phyloP scores from a whole-genome alignment of 2,329 filamentous ascomycete species.

The Colletotrichum sp. region DNA sequence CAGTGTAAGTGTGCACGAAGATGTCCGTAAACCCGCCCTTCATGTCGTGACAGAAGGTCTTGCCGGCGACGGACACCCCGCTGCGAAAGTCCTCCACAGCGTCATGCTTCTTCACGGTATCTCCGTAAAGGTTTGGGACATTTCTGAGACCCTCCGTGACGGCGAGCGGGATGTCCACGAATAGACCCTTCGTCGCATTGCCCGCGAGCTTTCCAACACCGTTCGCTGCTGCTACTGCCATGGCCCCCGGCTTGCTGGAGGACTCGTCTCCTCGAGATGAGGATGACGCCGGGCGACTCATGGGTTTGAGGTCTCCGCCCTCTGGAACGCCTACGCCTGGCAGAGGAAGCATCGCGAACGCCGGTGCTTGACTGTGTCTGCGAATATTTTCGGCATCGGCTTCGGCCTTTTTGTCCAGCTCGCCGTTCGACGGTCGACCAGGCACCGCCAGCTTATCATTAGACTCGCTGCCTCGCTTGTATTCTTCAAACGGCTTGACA shows the following conservation, averaged over 20 bases:
- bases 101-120: slow-evolving; percentile 15
- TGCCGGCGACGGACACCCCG: slow-evolving; percentile 19
- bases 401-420: background rate
- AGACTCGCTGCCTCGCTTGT: slow-evolving; percentile 4
- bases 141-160: slow-evolving; percentile 23
- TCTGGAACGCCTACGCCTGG: slow-evolving; percentile 5
- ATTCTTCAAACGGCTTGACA: slow-evolving; percentile 6
- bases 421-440: background rate
- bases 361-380: slow-evolving; percentile 2
- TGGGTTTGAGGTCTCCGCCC: background rate
- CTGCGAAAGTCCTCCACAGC: slow-evolving; percentile 17
- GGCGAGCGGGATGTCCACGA: slow-evolving; percentile 33
- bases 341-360: slow-evolving; percentile 9
- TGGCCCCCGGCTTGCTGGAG: background rate
- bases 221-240: slow-evolving; percentile 39
- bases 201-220: slow-evolving; percentile 60
- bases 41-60: slow-evolving; percentile 17
- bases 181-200: slow-evolving; percentile 65
- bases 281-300: background rate
- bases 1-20: slow-evolving; percentile 18
- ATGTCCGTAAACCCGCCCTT: slow-evolving; percentile 19
- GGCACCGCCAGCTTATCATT: background rate
- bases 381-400: background rate
- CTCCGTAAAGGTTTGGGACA: slow-evolving; percentile 21
- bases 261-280: background rate